Conservation (phyloP, 2,329 filamentous ascomycete genomes). For the Trichophyton mentagrophytes region DNA sequence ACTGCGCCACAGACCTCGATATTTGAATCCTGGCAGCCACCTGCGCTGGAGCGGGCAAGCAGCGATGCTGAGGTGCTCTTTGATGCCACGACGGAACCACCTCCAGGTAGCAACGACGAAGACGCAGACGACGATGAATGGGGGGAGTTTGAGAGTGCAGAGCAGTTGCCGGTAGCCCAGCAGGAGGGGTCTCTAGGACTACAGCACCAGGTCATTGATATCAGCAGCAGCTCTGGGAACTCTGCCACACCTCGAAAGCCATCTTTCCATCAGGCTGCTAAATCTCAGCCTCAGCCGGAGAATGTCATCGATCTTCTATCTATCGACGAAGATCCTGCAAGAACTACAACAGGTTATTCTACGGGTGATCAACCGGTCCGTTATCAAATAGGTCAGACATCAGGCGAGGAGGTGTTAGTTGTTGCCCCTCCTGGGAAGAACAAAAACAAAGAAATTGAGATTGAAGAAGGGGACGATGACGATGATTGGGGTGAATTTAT, state of each 20-base stretch:
- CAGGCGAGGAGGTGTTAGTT: not conserved
- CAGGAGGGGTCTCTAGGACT: not conserved
- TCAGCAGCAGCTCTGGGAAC: not conserved
- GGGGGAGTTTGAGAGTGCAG: conserved; percentile 35
- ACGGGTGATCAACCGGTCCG: not conserved
- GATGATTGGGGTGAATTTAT: conserved; percentile 46
- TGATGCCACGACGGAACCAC: conserved; percentile 38
- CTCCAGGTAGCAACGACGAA: conserved; percentile 21
- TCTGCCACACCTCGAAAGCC: not conserved
- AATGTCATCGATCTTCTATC: conserved; percentile 8
- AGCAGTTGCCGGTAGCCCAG: conserved; percentile 9
- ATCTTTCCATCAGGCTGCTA: conserved; percentile 14
- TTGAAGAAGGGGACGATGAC: conserved; percentile 28
- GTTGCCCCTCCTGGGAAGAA: conserved; percentile 12
- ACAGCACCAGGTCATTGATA: not conserved
- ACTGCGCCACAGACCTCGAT: not conserved
- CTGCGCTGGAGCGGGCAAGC: not conserved
- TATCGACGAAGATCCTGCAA: conserved; percentile 10
- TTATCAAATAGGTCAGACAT: not conserved
- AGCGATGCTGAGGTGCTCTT: conserved; percentile 46
- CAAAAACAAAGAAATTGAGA: conserved; percentile 9
- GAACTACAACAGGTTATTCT: not conserved
- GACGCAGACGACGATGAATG: conserved; percentile 27
- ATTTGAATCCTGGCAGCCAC: not conserved
- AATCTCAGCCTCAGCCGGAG: not conserved